Base-by-base conservation (phyloP, 371 early-diverging fungal genomes). In the Apophysomyces ossiformis region DNA sequence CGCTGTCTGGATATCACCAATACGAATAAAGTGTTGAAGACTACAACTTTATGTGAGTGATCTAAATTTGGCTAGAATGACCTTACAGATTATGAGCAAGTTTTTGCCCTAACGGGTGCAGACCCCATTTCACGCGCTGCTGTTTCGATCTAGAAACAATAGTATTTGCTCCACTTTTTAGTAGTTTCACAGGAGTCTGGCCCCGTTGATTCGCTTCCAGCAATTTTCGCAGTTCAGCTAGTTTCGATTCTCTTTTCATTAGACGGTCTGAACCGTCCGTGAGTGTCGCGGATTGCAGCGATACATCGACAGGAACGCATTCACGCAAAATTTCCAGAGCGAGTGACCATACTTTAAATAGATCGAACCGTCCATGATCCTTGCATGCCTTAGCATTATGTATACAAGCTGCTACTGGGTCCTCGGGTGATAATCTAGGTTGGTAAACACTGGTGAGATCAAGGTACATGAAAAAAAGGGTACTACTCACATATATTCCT, bases 1-100 rank as follows among this genome's bases (percentile, higher is more conserved):
- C 50, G 92, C 83, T 46, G 92, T 92, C 72, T 96, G 96, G 36
- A 93, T 83, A 76, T 96, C 95, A 7, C 93, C 92, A 46, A 83
- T 77, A 6, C 71, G 69, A 66, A 88, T 85, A 67, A 90, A 84
- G 66, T 90, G 85, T 0, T 83, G 70, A 37, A 94, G 70, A 38
- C 92, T 93, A 74, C 21, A 38, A n/a, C 3, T 21, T 50, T 21
- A 4, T 50, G 21, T 50, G 21, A 50, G 21, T 56, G 5, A 56
- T 37, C 13, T 36, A 37, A 16, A 56, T 18, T 46, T 45, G 11
- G 32, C 13, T 8, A 43, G 16, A 11, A 13, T 13, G 41, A 35
- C 81, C 91, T 76, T 78, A 89, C 88, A 90, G 57, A 54, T 79
- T 81, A 56, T 86, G 73, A 0, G 89, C 88, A 18, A 91, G 72